These are phyloP conservation scores for Curvularia eragrostidis DNA, from an alignment of 2,329 filamentous ascomycete genomes.

Conservation along the genomic window DNA sequence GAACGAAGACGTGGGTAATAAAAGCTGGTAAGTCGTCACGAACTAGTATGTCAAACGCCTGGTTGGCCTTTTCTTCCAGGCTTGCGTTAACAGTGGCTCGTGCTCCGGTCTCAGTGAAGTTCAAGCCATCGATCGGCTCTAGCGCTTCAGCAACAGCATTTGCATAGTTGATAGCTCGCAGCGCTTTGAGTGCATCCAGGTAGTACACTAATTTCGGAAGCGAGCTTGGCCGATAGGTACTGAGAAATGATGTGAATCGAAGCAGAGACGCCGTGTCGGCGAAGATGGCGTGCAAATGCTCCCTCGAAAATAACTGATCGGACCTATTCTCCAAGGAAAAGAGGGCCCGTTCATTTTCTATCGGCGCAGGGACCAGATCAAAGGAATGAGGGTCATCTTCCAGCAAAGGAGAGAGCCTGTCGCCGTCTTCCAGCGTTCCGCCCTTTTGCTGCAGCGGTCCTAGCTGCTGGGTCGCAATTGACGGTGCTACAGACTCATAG, in stretches of 20 bases:
- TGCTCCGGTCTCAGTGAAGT: constrained; percentile 61
- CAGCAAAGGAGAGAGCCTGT: constrained; percentile 56
- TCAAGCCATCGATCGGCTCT: constrained; percentile 61
- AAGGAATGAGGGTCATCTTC: constrained; percentile 63
- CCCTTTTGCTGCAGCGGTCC: constrained; percentile 54
- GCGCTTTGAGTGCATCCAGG: constrained; percentile 72
- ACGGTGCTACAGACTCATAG: constrained; percentile 44
- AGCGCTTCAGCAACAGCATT: constrained; percentile 71
- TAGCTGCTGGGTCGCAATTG: constrained; percentile 42
- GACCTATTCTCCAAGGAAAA: constrained; percentile 70
- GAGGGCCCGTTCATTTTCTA: constrained; percentile 34
- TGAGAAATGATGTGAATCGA: constrained; percentile 72
- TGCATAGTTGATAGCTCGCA: constrained; percentile 73
- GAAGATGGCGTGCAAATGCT: constrained; percentile 71
- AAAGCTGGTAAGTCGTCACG: constrained; percentile 75
- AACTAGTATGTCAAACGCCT: constrained; percentile 69
- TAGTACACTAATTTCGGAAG: constrained; percentile 74
- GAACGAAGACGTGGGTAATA: constrained; percentile 71
- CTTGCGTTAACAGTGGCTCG: constrained; percentile 63
- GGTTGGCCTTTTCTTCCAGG: constrained; percentile 68
- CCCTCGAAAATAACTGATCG: constrained; percentile 69
- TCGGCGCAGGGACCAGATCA: constrained; percentile 58
- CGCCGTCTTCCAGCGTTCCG: constrained; percentile 49
- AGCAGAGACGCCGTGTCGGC: constrained; percentile 67
- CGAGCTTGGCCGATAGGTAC: constrained; percentile 65